Conservation (phyloP, 495 filamentous ascomycete species). For the Penicillium ucsense region DNA sequence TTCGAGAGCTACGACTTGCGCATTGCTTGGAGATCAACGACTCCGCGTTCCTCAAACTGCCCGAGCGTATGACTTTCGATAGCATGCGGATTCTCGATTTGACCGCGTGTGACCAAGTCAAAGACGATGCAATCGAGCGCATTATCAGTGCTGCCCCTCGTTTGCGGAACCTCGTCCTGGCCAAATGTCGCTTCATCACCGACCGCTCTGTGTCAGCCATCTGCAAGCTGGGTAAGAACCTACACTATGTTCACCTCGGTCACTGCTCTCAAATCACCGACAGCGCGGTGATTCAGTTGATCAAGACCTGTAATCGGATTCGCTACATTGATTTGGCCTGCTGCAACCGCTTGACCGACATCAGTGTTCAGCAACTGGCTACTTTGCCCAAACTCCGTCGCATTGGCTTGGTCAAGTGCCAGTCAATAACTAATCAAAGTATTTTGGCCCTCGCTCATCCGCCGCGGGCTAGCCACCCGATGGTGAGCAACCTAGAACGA, state of each 20-base stretch:
- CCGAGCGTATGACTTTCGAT: conserved; percentile 59
- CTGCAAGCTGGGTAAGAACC: conserved; percentile 80
- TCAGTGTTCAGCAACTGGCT: conserved; percentile 75
- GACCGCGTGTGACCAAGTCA: conserved; percentile 72
- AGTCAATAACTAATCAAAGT: conserved; percentile 76
- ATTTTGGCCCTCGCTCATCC: conserved; percentile 71
- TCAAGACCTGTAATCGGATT: conserved; percentile 82
- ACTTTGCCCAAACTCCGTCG: conserved; percentile 83
- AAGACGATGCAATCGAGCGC: conserved; percentile 75
- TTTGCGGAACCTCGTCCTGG: conserved; percentile 82
- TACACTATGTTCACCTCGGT: conserved; percentile 92
- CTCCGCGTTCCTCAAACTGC: conserved; percentile 75
- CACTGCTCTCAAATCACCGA: conserved; percentile 92
- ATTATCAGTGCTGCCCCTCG: conserved; percentile 81
- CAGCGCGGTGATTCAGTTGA: conserved; percentile 68
- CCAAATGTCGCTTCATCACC: conserved; percentile 88
- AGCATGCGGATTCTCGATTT: conserved; percentile 89
- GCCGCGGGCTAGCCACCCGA: conserved; percentile 35
- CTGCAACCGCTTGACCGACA: conserved; percentile 81
- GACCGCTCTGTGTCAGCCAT: conserved; percentile 83
- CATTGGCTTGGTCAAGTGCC: conserved; percentile 92
- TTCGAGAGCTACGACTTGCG: conserved; percentile 81
- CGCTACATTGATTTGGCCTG: conserved; percentile 96
- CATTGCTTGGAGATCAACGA: conserved; percentile 79
- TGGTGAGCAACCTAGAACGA: conserved; percentile 63